A percentile compares a stretch with the other conserved stretches of the same genome.
phyloP scores from a whole-genome alignment of 2,329 filamentous ascomycete species.

The Cladosporium sp. region DNA sequence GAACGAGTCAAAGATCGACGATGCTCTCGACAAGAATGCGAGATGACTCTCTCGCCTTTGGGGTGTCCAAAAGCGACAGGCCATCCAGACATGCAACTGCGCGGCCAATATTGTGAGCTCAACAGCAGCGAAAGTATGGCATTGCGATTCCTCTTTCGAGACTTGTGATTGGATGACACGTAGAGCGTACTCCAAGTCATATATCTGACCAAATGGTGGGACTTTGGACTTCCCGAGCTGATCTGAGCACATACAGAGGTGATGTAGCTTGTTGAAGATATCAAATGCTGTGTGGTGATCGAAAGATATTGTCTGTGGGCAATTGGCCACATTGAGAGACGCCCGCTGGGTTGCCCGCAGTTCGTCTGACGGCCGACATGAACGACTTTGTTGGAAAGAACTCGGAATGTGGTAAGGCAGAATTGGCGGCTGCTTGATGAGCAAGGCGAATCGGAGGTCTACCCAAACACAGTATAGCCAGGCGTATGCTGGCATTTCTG shows the following conservation, averaged over 20 bases:
- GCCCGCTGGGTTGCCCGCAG: background rate
- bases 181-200: background rate
- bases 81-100: slow-evolving; percentile 7
- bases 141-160: background rate
- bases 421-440: background rate
- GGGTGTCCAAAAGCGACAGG: slow-evolving; percentile 8
- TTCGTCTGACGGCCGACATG: background rate
- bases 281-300: background rate
- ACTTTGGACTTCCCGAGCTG: background rate
- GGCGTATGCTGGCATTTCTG: background rate
- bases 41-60: slow-evolving; percentile 1
- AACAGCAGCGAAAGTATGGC: background rate
- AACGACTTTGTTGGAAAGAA: background rate
- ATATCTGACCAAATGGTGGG: slow-evolving; percentile 1
- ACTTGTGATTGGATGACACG: background rate
- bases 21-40: background rate
- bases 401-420: background rate
- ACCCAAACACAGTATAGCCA: slow-evolving; percentile 7
- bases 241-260: background rate
- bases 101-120: background rate
- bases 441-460: background rate
- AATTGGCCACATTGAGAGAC: background rate
- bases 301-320: background rate
- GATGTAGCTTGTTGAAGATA: background rate
- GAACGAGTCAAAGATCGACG: background rate